Conservation (phyloP, 768 basidiomycete genomes). For the Gyrodon lividus region DNA sequence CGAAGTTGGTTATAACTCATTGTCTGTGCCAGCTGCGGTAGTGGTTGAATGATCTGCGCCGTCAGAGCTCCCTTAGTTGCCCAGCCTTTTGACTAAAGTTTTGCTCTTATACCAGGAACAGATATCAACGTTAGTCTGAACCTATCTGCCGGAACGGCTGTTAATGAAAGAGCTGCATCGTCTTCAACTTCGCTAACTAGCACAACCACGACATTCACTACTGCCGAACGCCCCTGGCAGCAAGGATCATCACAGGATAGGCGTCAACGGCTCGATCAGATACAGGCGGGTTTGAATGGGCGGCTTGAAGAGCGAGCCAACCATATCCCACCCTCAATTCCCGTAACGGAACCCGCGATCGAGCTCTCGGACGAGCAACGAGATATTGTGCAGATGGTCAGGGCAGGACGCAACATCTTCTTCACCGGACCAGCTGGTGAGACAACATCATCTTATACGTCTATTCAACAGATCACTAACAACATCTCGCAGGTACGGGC, state of each 20-base stretch:
- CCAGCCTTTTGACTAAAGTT: background rate
- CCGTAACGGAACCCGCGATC: constrained; percentile 8
- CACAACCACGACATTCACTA: background rate
- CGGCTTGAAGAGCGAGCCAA: no score
- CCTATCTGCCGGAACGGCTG: constrained; percentile 5
- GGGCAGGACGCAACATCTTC: constrained; percentile 60
- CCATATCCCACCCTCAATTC: background rate
- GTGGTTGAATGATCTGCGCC: no score
- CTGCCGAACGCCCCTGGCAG: background rate
- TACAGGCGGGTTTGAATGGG: background rate
- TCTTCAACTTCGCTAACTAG: constrained; percentile 5
- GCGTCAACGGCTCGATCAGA: background rate
- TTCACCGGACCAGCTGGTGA: constrained; percentile 75
- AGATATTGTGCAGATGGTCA: constrained; percentile 43
- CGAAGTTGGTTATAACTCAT: background rate
- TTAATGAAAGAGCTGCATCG: background rate
- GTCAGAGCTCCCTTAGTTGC: background rate
- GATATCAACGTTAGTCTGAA: constrained; percentile 22
- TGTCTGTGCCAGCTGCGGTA: no score
- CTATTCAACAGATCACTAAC: background rate
- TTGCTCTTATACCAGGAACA: background rate
- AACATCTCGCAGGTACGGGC: constrained; percentile 49
- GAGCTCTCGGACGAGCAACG: constrained; percentile 41
- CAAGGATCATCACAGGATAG: background rate
- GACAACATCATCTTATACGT: background rate